Evolutionary conservation across 75 land plant species (phyloP), one percentile per base, ranked within the genome.

Genomic region (Pinus tabuliformis): DNA sequence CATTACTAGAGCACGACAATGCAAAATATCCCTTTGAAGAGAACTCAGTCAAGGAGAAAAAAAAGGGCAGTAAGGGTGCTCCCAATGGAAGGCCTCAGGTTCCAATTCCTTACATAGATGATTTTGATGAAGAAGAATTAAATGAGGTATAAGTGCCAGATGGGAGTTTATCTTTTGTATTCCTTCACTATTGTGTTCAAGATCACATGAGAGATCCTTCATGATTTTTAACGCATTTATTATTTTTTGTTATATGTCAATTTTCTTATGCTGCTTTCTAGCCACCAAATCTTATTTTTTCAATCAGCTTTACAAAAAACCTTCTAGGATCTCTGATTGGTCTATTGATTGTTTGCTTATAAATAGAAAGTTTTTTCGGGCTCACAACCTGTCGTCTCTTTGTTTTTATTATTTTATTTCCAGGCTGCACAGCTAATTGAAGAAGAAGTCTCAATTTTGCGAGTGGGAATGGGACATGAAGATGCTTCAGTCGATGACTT

Each of bases 21-120:
- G 95, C 91, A 3, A 96, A 96, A 70, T 94, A 94, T 86, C 99
- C 99, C 26, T 73, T 89, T 70, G 98, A 94, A 65, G 90, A 90
- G 57, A 84, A 82, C 64, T 21, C 74, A 5, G 85, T 75, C 6
- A 91, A 90, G 78, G 90, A 87, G 70, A 94, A 90, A 73, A 92
- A 87, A 86, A 91, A 91, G 77, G 81, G 86, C 21, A 59, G 13
- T 64, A 93, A 91, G 74, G 80, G 78, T 18, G 57, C 62, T 72
- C 74, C 81, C 39, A 87, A 81, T 84, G 90, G 91, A 21, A 85
- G 60, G 82, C 45, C 78, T 61, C 72, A 83, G 60, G 76, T 39
- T 21, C 75, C 76, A 26, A 62, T 89, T 15, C 92, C 92, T 68
- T 83, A 62, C 17, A 83, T 94, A 56, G 98, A 94, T 18, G 99